Percentiles rank a stretch among this genome's conserved stretches.
phyloP scores from a whole-genome alignment of 495 filamentous ascomycete species.

The Saxispiralis lemnorum region DNA sequence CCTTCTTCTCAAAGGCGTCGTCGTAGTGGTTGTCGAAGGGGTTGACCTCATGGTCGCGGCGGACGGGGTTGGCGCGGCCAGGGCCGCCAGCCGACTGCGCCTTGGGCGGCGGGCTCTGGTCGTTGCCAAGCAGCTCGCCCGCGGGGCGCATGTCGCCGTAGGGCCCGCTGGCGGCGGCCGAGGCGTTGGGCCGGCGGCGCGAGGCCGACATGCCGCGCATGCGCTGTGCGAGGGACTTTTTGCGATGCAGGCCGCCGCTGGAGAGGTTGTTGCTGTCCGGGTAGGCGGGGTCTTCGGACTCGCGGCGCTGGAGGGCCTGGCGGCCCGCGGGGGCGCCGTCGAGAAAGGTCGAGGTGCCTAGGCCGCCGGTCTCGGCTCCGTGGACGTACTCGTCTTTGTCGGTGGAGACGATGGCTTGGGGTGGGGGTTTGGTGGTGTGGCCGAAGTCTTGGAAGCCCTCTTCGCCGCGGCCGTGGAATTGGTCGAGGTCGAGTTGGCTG shows the following conservation, averaged over 20 bases:
- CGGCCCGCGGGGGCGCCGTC: slow-evolving; percentile 84
- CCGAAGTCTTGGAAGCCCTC: slow-evolving; percentile 71
- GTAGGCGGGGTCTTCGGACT: slow-evolving; percentile 40
- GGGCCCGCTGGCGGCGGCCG: slow-evolving; percentile 16
- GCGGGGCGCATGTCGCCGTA: slow-evolving; percentile 6
- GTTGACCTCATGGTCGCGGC: slow-evolving; percentile 40
- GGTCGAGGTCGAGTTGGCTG: slow-evolving; percentile 60
- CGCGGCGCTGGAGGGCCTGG: slow-evolving; percentile 60
- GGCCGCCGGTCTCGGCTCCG: slow-evolving; percentile 63
- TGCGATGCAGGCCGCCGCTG: slow-evolving; percentile 55
- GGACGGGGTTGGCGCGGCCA: slow-evolving; percentile 9
- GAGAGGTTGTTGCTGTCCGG: background rate
- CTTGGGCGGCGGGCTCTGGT: slow-evolving; percentile 14
- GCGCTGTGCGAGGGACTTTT: slow-evolving; percentile 76
- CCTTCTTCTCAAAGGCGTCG: slow-evolving; percentile 53
- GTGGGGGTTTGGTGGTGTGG: slow-evolving; percentile 17
- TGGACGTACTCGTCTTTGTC: slow-evolving; percentile 51
- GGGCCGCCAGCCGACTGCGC: slow-evolving; percentile 15
- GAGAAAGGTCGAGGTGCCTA: slow-evolving; percentile 89
- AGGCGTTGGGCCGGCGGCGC: slow-evolving; percentile 11
- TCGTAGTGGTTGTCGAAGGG: slow-evolving; percentile 82
- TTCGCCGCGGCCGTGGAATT: slow-evolving; percentile 63
- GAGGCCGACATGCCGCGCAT: slow-evolving; percentile 26
- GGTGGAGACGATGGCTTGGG: slow-evolving; percentile 38
- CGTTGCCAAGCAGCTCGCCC: slow-evolving; percentile 1